phyloP scores from a whole-genome alignment of 2,329 filamentous ascomycete genomes.

The Rhytidhysteron rufulum region DNA sequence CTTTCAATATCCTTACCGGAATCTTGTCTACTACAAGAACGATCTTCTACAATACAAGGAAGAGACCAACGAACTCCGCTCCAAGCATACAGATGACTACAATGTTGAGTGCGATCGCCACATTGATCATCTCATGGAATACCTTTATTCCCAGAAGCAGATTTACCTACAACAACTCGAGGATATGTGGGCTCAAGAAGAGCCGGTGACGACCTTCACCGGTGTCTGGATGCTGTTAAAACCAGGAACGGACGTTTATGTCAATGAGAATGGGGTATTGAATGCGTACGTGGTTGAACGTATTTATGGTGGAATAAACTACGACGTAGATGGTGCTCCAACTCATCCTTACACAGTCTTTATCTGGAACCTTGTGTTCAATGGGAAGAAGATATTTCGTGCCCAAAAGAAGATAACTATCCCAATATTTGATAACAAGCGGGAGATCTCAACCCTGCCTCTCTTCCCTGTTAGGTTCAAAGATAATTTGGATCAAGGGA shows the following conservation, averaged over 20 bases:
- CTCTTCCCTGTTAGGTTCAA: too few species aligned
- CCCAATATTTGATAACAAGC: too few species aligned
- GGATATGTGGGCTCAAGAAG: conserved; percentile 1
- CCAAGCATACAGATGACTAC: conserved; percentile 2
- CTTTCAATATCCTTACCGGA: conserved; percentile 2
- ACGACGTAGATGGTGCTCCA: too few species aligned
- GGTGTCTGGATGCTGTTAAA: conserved; percentile 9
- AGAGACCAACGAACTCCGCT: neutral
- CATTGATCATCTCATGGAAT: conserved; percentile 3
- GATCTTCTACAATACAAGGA: conserved; percentile 2
- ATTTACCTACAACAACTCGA: too few species aligned
- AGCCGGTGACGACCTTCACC: conserved; percentile 6
- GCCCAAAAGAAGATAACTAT: too few species aligned
- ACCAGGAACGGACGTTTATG: conserved; percentile 10
- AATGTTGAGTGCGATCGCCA: conserved; percentile 4
- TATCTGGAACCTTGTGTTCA: too few species aligned
- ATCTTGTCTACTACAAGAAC: conserved; percentile 2
- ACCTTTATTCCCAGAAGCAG: neutral
- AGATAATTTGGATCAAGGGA: too few species aligned
- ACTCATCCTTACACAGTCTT: too few species aligned
- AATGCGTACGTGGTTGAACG: conserved; percentile 7
- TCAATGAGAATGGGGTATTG: conserved; percentile 7
- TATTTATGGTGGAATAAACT: conserved; percentile 2
- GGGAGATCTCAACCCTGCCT: too few species aligned
- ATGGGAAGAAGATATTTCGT: too few species aligned